Evolutionary conservation across 2,329 filamentous ascomycete genomes (phyloP).

Genomic region (Fusarium goolgardi): DNA sequence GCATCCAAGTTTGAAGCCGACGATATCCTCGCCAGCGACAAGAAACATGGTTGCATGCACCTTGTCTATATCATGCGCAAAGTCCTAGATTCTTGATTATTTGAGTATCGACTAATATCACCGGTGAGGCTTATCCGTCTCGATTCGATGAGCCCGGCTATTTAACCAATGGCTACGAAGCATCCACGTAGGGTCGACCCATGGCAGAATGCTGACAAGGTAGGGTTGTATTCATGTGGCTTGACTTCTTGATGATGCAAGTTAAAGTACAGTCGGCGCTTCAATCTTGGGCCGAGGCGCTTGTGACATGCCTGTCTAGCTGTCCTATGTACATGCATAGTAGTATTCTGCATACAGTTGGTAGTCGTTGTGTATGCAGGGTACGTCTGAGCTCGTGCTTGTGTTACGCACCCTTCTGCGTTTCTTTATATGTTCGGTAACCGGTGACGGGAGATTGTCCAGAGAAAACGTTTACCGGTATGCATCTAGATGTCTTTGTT

Average conservation of each 20-base stretch:
- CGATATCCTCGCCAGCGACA: conserved; percentile 17
- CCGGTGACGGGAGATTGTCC: conserved; percentile 23
- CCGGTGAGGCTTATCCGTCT: conserved; percentile 27
- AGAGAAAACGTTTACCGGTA: conserved; percentile 1
- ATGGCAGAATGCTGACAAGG: conserved; percentile 18
- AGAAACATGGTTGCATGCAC: conserved; percentile 1
- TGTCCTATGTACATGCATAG: not conserved
- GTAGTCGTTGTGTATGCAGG: not conserved
- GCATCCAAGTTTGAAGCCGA: conserved; percentile 19
- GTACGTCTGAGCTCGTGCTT: conserved; percentile 7
- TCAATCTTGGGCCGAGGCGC: conserved; percentile 18
- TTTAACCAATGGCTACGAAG: conserved; percentile 22
- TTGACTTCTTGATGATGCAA: conserved; percentile 31
- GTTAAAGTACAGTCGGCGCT: conserved; percentile 27
- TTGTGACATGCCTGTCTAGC: conserved; percentile 4
- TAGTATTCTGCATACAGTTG: not conserved
- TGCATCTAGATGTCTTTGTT: conserved; percentile 6
- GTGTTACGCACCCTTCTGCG: conserved; percentile 24
- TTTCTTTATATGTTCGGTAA: conserved; percentile 18
- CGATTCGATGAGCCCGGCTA: conserved; percentile 17
- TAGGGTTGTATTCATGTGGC: conserved; percentile 29
- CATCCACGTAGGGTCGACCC: conserved; percentile 14
- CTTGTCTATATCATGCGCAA: conserved; percentile 4
- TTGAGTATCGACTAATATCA: conserved; percentile 19
- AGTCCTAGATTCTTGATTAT: conserved; percentile 22